Percentiles rank a stretch among this genome's conserved stretches.
Conservation (phyloP, 225 moss, liverwort and hornwort genomes). For the Rhytidiadelphus loreus region DNA sequence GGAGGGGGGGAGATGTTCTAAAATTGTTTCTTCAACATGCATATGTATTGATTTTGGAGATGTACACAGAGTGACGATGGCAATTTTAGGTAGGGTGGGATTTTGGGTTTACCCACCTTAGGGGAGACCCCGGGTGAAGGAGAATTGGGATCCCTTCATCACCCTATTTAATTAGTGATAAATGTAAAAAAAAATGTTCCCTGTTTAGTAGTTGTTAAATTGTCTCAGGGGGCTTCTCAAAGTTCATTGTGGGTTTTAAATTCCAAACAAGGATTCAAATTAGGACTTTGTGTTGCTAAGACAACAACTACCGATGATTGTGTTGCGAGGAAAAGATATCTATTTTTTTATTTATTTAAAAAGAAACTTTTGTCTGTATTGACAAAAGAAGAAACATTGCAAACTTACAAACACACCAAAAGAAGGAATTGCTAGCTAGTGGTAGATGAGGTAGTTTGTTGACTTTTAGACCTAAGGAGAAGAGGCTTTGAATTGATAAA, state of each 20-base stretch:
- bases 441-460: not conserved
- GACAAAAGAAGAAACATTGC: not conserved
- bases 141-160: rapidly evolving
- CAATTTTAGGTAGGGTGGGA: rapidly evolving
- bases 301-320: rapidly evolving
- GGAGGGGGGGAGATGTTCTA: not conserved
- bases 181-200: not conserved
- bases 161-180: rapidly evolving
- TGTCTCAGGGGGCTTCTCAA: not conserved
- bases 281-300: not conserved
- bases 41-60: not conserved
- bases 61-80: not conserved
- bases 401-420: not conserved
- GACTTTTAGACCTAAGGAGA: rapidly evolving
- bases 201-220: not conserved
- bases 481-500: not conserved
- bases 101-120: rapidly evolving
- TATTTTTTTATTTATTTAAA: too few species aligned
- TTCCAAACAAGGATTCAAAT: not conserved
- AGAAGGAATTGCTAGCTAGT: rapidly evolving
- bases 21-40: not conserved
- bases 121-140: rapidly evolving
- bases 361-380: too few species aligned
- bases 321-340: not conserved
- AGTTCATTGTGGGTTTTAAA: not conserved